These are phyloP conservation scores for Penicillium daleae DNA, from an alignment of 495 filamentous ascomycete genomes.

Conservation along the genomic window DNA sequence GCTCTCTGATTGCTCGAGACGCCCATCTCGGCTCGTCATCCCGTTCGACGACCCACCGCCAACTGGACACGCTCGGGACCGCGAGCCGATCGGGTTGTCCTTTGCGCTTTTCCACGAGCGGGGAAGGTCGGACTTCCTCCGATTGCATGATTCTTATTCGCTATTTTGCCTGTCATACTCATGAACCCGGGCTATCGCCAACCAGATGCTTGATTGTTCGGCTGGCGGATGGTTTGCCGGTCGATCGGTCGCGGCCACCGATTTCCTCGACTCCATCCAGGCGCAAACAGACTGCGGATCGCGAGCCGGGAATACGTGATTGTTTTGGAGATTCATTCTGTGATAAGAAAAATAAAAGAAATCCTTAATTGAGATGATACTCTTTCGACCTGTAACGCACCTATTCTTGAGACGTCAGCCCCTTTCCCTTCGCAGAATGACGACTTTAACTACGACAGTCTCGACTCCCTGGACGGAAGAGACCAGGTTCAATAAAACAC, in stretches of 20 bases:
- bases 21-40: constrained; percentile 1
- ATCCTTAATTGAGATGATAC: background rate
- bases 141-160: constrained; percentile 11
- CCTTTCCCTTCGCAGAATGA: background rate
- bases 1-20: background rate
- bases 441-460: background rate
- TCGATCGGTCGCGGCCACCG: background rate
- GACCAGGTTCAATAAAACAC: constrained; percentile 24
- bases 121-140: background rate
- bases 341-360: background rate
- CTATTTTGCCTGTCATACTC: background rate
- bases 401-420: background rate
- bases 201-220: background rate
- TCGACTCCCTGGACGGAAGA: background rate
- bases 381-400: background rate
- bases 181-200: background rate
- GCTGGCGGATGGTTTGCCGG: background rate
- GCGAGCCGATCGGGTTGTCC: background rate
- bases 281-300: background rate
- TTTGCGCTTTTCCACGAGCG: background rate
- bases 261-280: background rate
- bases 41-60: background rate
- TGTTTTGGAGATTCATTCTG: background rate
- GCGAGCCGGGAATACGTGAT: background rate
- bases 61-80: background rate